Base-by-base conservation (phyloP, 768 basidiomycete species). In the Rhizopogon sp. region DNA sequence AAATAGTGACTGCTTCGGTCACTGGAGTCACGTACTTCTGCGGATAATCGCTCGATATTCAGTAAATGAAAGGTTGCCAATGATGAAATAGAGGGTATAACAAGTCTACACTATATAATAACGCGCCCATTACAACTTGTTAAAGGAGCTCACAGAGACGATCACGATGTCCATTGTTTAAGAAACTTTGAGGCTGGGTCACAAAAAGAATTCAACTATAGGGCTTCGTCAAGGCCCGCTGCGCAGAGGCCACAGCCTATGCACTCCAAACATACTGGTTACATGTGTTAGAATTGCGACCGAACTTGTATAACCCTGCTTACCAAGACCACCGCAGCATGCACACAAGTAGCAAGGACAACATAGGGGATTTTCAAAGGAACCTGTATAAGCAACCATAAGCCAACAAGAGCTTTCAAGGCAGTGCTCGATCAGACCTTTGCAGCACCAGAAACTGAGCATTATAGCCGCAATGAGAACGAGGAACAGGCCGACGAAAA, bases 281-380 rank as follows among this genome's bases (percentile, higher is more conserved):
- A 29, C 4, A 43, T 13, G 22, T 44, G 17, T 8, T 5, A 47
- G 33, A 31, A 33, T 14, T 35, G 33, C 20, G 50, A 41, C 40
- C 37, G 39, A 7, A 28, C 37, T 45, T n/a, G 16, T 25, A n/a
- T 20, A 28, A 17, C 6, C 10, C 39, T 46, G 33, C 73, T 58
- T 61, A 84, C 84, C 81, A 16, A 87, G 74, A 39, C 85, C 85
- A 54, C 85, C 85, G 54, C 84, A 87, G 65, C 83, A 87, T 4
- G 85, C 85, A 58, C 85, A 87, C 7, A 86, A 72, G 64, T 88
- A 88, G 62, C 85, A 87, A 1, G 85, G 85, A 60, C 83, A 85
- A 60, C 84, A 87, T 0, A 78, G 70, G 2, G 85, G 85, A 55
- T 87, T 87, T 56, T 80, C 62, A 61, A 85, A 86, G 0, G 79